These are phyloP conservation scores for Naegleria fowleri DNA, from an alignment of 208 protist genomes.

Conservation along the genomic window DNA sequence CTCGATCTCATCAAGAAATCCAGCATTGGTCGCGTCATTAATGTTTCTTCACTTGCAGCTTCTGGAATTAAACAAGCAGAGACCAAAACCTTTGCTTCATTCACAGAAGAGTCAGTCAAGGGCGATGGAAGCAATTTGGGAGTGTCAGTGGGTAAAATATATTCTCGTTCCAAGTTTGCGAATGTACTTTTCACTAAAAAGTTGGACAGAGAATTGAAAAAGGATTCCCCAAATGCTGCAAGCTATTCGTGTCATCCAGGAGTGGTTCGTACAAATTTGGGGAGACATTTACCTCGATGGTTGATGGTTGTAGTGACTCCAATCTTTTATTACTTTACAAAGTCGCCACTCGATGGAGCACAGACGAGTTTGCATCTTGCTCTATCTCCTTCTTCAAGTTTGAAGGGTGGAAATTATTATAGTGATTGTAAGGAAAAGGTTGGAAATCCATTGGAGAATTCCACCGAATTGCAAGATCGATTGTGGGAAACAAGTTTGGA, in stretches of 20 bases:
- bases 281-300: not conserved
- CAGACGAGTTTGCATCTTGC: not conserved
- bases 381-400: not conserved
- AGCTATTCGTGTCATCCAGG: not conserved
- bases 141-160: not conserved
- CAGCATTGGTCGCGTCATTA: not conserved
- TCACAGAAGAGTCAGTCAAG: not conserved
- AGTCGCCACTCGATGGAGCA: not conserved
- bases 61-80: not conserved
- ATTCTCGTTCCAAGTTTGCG: not conserved
- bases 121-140: not conserved
- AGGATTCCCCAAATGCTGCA: not conserved
- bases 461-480: not conserved
- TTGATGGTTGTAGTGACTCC: not conserved
- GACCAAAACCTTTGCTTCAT: not conserved
- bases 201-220: not conserved
- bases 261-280: not conserved
- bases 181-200: not conserved
- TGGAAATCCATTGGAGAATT: not conserved
- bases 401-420: not conserved
- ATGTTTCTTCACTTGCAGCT: not conserved
- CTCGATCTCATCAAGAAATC: not conserved
- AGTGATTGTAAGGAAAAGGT: not conserved
- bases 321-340: not conserved
- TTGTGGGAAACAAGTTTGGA: not conserved